phyloP scores from a whole-genome alignment of 2,329 filamentous ascomycete species.

The Paecilomyces variotii region DNA sequence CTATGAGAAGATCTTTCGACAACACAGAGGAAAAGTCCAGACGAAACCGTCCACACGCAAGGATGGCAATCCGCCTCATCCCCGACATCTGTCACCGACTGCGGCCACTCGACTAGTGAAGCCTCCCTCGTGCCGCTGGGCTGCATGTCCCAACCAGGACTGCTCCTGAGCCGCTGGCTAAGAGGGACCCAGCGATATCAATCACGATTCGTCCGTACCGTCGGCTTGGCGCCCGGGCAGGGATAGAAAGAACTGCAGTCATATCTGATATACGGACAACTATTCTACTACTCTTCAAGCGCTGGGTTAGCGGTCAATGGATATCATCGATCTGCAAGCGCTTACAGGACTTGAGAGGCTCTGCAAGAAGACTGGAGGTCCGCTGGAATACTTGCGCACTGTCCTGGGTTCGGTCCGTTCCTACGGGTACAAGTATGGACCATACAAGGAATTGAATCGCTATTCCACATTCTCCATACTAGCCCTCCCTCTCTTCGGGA shows the following conservation, averaged over 20 bases:
- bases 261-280: background rate
- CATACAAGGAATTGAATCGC: background rate
- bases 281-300: background rate
- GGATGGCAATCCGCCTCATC: background rate
- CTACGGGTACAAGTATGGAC: background rate
- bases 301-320: background rate
- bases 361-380: background rate
- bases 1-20: background rate
- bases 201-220: background rate
- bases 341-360: background rate
- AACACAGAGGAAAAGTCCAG: background rate
- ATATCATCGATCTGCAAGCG: background rate
- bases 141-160: background rate
- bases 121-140: background rate
- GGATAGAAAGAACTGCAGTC: background rate
- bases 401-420: background rate
- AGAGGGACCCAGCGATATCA: background rate
- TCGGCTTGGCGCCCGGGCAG: background rate
- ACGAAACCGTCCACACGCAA: background rate
- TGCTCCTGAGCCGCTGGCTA: background rate
- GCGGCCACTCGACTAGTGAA: background rate
- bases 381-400: background rate
- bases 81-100: background rate
- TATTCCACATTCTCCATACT: background rate
- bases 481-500: background rate